A percentile compares a stretch with the other conserved stretches of the same genome.
These are phyloP conservation scores for Aspergillus sclerotioniger DNA, from an alignment of 495 filamentous ascomycete species.

Conservation along the genomic window DNA sequence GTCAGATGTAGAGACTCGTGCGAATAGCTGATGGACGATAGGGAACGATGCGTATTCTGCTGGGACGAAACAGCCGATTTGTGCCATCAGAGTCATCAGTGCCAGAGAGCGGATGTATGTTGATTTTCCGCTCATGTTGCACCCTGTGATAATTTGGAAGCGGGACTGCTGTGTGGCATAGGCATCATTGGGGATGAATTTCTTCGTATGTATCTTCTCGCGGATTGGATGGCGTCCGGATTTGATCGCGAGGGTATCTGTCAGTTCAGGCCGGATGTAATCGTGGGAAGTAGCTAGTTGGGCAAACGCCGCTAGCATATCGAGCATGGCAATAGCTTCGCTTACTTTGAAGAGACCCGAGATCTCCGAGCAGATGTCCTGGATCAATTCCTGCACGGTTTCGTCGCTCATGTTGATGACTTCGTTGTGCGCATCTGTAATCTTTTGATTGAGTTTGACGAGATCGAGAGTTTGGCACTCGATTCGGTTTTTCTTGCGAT, in stretches of 20 bases:
- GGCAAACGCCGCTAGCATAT: conserved; percentile 85
- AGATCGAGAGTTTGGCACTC: conserved; percentile 86
- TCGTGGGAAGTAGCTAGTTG: conserved; percentile 73
- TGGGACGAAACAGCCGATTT: conserved; percentile 89
- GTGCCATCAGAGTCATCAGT: conserved; percentile 85
- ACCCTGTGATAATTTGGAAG: conserved; percentile 92
- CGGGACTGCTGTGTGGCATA: conserved; percentile 74
- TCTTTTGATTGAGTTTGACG: conserved; percentile 71
- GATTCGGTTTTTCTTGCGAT: conserved; percentile 66
- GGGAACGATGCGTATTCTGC: conserved; percentile 80
- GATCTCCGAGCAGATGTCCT: conserved; percentile 63
- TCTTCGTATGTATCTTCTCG: conserved; percentile 64
- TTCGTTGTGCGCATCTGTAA: conserved; percentile 76
- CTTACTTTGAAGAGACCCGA: conserved; percentile 72
- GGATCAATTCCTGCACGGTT: conserved; percentile 66
- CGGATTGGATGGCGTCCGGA: conserved; percentile 79
- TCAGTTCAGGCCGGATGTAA: conserved; percentile 77
- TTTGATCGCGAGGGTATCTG: conserved; percentile 73
- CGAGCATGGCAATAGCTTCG: conserved; percentile 84
- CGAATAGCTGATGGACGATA: conserved; percentile 79
- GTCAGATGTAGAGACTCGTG: conserved; percentile 81
- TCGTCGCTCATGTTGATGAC: conserved; percentile 71
- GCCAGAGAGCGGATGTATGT: conserved; percentile 90
- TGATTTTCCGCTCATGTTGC: conserved; percentile 98
- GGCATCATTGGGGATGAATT: conserved; percentile 85